Conservation (phyloP, 257 asterid genomes). For the Nicotiana sylvestris region DNA sequence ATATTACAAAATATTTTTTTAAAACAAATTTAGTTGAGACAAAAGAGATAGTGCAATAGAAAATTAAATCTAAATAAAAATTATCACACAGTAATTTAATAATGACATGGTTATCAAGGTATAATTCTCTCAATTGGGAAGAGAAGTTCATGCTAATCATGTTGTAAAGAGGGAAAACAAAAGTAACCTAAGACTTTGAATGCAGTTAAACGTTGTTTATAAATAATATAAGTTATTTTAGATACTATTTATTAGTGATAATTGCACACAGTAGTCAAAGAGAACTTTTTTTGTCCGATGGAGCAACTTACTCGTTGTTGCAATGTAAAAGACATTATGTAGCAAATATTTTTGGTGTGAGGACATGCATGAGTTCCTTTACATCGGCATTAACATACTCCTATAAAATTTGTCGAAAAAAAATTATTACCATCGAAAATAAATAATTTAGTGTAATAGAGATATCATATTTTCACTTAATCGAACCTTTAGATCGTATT, state of each 20-base stretch:
- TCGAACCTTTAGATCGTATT: too few species aligned
- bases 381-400: slow-evolving; percentile 79
- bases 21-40: background rate
- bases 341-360: slow-evolving; percentile 91
- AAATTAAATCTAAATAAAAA: background rate
- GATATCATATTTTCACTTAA: too few species aligned
- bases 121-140: background rate
- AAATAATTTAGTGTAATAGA: background rate
- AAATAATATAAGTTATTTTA: too few species aligned
- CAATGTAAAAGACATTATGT: slow-evolving; percentile 85
- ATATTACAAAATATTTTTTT: background rate
- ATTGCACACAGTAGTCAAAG: too few species aligned
- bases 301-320: slow-evolving; percentile 62
- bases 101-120: background rate
- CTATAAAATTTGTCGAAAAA: slow-evolving; percentile 79
- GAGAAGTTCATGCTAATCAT: background rate
- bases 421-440: slow-evolving; percentile 49
- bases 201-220: too few species aligned
- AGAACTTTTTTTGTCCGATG: background rate
- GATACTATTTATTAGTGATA: too few species aligned
- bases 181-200: too few species aligned
- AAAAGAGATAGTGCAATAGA: background rate
- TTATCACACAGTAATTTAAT: background rate
- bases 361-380: slow-evolving; percentile 95
- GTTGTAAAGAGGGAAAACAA: background rate